A percentile compares a stretch with the other conserved stretches of the same genome.
Evolutionary conservation across 2,329 filamentous ascomycete genomes (phyloP).

Genomic region (Aureobasidium sp.): DNA sequence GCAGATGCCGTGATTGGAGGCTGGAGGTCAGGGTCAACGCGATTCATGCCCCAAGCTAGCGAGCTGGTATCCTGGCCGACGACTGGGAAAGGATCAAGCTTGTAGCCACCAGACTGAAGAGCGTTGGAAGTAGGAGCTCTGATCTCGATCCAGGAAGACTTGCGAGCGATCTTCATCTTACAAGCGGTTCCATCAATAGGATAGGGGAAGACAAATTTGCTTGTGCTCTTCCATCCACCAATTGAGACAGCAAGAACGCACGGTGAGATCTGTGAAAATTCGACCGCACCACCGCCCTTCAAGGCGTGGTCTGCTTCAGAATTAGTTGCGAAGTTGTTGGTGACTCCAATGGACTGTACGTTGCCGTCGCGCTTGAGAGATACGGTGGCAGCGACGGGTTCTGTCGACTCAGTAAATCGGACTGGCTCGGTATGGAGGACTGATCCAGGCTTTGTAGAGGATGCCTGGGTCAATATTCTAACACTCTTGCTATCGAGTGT

Average conservation of each 20-base stretch:
- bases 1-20: not conserved
- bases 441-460: not conserved
- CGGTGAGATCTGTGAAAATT: constrained; percentile 4
- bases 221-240: not conserved
- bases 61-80: constrained; percentile 21
- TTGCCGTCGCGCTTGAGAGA: not conserved
- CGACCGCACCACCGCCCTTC: not conserved
- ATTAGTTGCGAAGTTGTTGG: not conserved
- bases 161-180: constrained; percentile 35
- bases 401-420: too few species aligned
- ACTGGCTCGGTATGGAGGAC: too few species aligned
- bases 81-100: constrained; percentile 29
- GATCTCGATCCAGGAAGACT: constrained; percentile 37
- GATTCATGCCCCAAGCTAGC: not conserved
- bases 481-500: constrained; percentile 10
- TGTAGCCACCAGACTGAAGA: constrained; percentile 26
- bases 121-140: constrained; percentile 27
- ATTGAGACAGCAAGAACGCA: constrained; percentile 3
- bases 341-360: not conserved
- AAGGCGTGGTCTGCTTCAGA: not conserved
- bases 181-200: constrained; percentile 26
- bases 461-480: constrained; percentile 15
- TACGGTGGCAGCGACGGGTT: not conserved
- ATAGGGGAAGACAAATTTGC: constrained; percentile 23
- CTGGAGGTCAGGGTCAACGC: constrained; percentile 10